Evolutionary conservation across 2,329 filamentous ascomycete species (phyloP), one percentile per base, ranked within the genome.

Genomic region (Ceratocystis variospora): DNA sequence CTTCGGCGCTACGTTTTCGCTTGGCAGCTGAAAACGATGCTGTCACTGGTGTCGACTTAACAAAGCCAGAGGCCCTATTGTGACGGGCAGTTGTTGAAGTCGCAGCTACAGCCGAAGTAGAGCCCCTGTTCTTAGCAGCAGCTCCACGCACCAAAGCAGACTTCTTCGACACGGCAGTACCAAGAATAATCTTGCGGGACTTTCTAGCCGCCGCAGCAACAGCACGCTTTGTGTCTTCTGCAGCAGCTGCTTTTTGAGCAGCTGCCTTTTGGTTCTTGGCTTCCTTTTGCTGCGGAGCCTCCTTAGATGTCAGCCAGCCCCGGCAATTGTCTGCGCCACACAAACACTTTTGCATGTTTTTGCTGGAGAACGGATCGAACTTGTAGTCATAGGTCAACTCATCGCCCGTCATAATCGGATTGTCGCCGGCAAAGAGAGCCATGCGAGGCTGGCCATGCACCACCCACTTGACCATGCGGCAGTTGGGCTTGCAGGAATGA

Each of bases 381-480:
- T 87, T 87, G 78, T 87, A 87, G 79, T 99, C 94, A 74, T 99
- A 99, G 0, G 92, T 97, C 68, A 99, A 79, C 76, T 99, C 94
- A 69, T 97, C 91, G 28, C 94, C 94, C 10, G 92, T 96, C 85
- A 89, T 89, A 73, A 99, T 93, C 15, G 90, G 90, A 61, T 82
- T 80, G 71, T 95, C 88, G 41, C 93, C 93, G 12, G 94, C 94
- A 74, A 99, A 99, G 0, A 99, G 83, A 17, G 92, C 94, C 90
- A 99, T 97, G 66, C 94, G 86, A 53, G 93, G 93, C 74, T 96
- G 91, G 33, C 92, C 92, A 62, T 87, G 87, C 65, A 99, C 94
- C 69, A 92, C 93, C 90, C 91, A 96, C 75, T 96, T 97, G 72
- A 96, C 90, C 92, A 99, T 97, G 69, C 88, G 85, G 76, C 93